Evolutionary conservation across 2,329 filamentous ascomycete species (phyloP), one percentile per base, ranked within the genome.

Genomic region (Aspergillus arachidicola): DNA sequence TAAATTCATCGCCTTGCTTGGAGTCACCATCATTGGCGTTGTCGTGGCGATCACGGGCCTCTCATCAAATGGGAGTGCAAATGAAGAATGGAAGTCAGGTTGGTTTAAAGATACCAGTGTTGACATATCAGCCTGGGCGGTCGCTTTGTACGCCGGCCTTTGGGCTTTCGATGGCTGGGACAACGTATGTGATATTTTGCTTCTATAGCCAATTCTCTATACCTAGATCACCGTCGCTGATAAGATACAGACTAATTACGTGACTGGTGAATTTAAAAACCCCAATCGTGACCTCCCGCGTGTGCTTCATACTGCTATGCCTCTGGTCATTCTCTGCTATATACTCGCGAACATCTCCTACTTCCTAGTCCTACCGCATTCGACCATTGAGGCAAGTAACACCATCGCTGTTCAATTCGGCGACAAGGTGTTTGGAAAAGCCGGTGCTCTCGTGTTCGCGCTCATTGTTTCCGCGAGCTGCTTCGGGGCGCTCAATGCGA

Each of bases 141-240:
- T 99, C 54, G 95, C 95, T 0, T 80, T 99, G 54, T 99, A 99
- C 76, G 94, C 93, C 19, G 95, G 95, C 10, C 84, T 99, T 6
- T 99, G 95, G 95, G 95, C 95, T 0, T 99, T 95, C 79, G 95
- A 99, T 75, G 95, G 95, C 34, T 99, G 95, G 95, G 95, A 99
- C 76, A 99, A 99, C 77, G 93, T 95, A 81, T 81, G 90, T 83
- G 56, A 30, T 26, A 50, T 45, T 50, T 19, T 6, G 19, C n/a
- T 50, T 30, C 23, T 19, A 30, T n/a, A 51, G 21, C 34, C n/a
- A 32, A 23, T 26, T 2, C 16, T 41, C 9, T 26, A 34, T 12
- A 10, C 21, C 30, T 36, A 19, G 16, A 2, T 14, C 10, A 1
- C 23, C 26, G 41, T 48, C 11, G 28, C 7, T 32, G 23, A 63